Percentiles rank a stretch among this genome's conserved stretches.
Conservation (phyloP, 768 basidiomycete genomes). For the Lepiota venenata region DNA sequence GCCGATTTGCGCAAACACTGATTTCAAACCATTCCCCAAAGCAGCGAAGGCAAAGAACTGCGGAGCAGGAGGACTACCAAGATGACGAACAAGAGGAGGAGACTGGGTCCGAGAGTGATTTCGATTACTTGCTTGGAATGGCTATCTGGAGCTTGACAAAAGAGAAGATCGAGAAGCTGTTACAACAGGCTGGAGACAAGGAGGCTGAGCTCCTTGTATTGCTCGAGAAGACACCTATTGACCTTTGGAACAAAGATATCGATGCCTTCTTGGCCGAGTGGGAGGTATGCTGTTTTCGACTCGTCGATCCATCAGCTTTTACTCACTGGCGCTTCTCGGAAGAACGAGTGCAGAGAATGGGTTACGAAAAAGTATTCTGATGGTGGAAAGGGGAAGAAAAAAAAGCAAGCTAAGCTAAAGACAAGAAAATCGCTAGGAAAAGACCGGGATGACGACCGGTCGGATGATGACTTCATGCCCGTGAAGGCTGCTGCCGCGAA, state of each 20-base stretch:
- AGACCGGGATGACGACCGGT: conserved; percentile 24
- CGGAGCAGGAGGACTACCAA: conserved; percentile 46
- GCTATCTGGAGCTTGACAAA: conserved; percentile 91
- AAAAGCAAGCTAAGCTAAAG: conserved; percentile 42
- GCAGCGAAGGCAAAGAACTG: conserved; percentile 59
- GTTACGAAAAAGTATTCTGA: conserved; percentile 37
- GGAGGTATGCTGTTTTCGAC: conserved; percentile 54
- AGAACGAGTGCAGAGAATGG: conserved; percentile 45
- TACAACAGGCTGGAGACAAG: conserved; percentile 76
- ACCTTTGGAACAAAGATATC: conserved; percentile 89
- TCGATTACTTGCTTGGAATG: conserved; percentile 94
- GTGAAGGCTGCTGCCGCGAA: conserved; percentile 36
- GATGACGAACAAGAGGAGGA: conserved; percentile 49
- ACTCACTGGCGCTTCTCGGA: conserved; percentile 18
- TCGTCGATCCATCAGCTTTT: neutral
- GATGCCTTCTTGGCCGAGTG: conserved; percentile 81
- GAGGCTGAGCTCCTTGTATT: conserved; percentile 76
- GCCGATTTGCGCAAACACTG: conserved; percentile 73
- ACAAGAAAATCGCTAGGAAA: conserved; percentile 47
- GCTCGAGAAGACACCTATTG: conserved; percentile 72
- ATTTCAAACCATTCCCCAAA: conserved; percentile 94
- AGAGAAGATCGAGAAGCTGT: conserved; percentile 91
- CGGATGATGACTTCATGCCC: conserved; percentile 47
- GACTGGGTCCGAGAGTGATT: conserved; percentile 53
- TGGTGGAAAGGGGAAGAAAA: conserved; percentile 41